Base-by-base conservation (phyloP, 352 stramenopile species). In the Globisporangium iwayamae region DNA sequence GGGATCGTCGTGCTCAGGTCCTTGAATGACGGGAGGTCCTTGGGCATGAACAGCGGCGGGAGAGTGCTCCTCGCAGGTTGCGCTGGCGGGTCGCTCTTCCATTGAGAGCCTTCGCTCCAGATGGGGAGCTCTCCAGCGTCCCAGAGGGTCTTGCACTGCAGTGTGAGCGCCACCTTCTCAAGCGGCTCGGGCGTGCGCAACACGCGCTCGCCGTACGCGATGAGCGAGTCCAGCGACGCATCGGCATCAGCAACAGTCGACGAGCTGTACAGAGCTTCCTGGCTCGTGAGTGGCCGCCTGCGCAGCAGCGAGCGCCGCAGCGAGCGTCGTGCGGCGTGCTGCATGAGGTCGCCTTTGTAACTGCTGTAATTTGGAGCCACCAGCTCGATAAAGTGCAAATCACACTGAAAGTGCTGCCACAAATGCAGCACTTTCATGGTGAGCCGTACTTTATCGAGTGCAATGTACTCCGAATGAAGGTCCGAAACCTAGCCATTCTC, bases 1-100 rank as follows among this genome's bases (percentile, higher is more conserved):
- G 83, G 78, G 32, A 93, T 85, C 51, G 71, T 68, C n/a, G 75
- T 74, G 62, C 85, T 66, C 46, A 91, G 70, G 62, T 81, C 68
- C 58, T 93, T 95, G 45, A 85, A 73, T 11, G 59, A 79, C 32
- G 86, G 86, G 79, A 95, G 83, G 28, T 85, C 61, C 60, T 91
- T 93, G 16, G 85, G 79, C n/a, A 74, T 38, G 34, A 89, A 75
- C 14, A 95, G 66, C 66, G 68, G 63, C 5, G 86, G 86, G 34
- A 65, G 63, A 0, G 58, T 60, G 3, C 71, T 75, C 48, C 86
- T 71, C 11, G 84, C 79, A 5, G 86, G 86, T 22, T 89, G 64
- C 0, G 39, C 28, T 0, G 84, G 86, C 10, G 83, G 73, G 11
- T 78, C 38, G 43, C 78, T 76, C 0, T 41, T 9, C 61, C 83